phyloP scores from a whole-genome alignment of 2,329 filamentous ascomycete genomes.

The Scedosporium dehoogii region DNA sequence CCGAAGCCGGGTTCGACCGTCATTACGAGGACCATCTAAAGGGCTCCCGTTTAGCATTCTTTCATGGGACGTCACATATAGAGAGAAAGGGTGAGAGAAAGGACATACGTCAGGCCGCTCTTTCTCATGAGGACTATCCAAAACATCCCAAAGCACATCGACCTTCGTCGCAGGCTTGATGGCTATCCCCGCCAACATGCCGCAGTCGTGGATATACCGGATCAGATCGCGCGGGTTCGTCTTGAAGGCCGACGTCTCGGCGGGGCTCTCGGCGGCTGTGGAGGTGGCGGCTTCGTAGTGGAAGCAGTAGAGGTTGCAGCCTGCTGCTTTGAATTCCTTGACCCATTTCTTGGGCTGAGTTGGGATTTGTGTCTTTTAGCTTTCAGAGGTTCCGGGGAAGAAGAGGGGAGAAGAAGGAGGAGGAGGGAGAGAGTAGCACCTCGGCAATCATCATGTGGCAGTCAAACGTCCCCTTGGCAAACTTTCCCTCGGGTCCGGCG shows the following conservation, averaged over 20 bases:
- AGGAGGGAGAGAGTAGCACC: constrained; percentile 38
- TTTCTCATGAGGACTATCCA: constrained; percentile 60
- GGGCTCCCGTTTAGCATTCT: neutral
- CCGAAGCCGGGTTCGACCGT: constrained; percentile 96
- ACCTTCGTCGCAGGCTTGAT: constrained; percentile 90
- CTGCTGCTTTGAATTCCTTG: constrained; percentile 84
- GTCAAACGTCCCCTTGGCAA: constrained; percentile 88
- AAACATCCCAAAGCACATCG: constrained; percentile 83
- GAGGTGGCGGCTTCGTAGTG: constrained; percentile 96
- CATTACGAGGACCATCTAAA: constrained; percentile 97
- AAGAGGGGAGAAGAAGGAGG: neutral
- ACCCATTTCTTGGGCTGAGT: constrained; percentile 93
- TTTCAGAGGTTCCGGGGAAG: neutral
- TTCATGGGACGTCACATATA: constrained; percentile 8
- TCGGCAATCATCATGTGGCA: constrained; percentile 99
- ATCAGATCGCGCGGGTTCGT: constrained; percentile 82
- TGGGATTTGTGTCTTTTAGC: neutral
- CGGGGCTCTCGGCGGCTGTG: constrained; percentile 72
- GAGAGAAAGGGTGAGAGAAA: neutral
- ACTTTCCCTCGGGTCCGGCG: constrained; percentile 55
- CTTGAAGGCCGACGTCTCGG: constrained; percentile 54
- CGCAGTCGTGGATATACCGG: constrained; percentile 78
- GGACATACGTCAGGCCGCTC: constrained; percentile 79
- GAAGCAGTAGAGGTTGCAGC: constrained; percentile 99
- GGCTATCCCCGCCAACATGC: constrained; percentile 85